Evolutionary conservation across 163 green algal species (phyloP).

Genomic region (Trebouxia gelatinosa): DNA sequence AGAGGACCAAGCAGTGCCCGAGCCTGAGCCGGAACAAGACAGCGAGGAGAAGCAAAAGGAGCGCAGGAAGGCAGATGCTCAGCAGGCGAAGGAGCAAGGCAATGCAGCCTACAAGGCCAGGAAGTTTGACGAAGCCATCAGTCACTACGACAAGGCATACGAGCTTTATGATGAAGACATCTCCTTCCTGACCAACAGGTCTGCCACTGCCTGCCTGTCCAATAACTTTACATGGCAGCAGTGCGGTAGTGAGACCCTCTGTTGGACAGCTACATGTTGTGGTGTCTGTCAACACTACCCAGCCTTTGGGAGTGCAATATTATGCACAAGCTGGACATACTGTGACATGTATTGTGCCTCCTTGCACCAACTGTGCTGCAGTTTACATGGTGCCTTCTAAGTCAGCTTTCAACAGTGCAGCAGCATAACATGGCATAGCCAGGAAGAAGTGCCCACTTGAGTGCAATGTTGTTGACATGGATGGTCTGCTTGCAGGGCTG

Average conservation of each 20-base stretch:
- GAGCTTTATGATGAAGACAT: slow-evolving; percentile 91
- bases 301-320: no score
- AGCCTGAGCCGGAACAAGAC: slow-evolving; percentile 39
- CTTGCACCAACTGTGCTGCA: no score
- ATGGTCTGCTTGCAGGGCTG: slow-evolving; percentile 47
- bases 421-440: no score
- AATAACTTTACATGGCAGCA: not conserved
- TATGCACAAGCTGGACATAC: no score
- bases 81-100: slow-evolving; percentile 81
- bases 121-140: slow-evolving; percentile 87
- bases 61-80: slow-evolving; percentile 59
- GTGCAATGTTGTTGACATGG: no score
- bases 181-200: slow-evolving; percentile 95
- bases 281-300: no score
- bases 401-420: no score
- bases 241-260: not conserved
- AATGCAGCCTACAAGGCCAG: slow-evolving; percentile 95
- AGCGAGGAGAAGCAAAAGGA: slow-evolving; percentile 37
- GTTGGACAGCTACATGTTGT: no score
- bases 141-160: slow-evolving; percentile 85
- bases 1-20: slow-evolving; percentile 18
- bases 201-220: slow-evolving; percentile 29
- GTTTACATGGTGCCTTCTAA: no score
- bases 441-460: no score
- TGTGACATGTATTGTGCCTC: no score